These are phyloP conservation scores for Mortierella alpina DNA, from an alignment of 192 early-diverging fungal genomes.

Conservation along the genomic window DNA sequence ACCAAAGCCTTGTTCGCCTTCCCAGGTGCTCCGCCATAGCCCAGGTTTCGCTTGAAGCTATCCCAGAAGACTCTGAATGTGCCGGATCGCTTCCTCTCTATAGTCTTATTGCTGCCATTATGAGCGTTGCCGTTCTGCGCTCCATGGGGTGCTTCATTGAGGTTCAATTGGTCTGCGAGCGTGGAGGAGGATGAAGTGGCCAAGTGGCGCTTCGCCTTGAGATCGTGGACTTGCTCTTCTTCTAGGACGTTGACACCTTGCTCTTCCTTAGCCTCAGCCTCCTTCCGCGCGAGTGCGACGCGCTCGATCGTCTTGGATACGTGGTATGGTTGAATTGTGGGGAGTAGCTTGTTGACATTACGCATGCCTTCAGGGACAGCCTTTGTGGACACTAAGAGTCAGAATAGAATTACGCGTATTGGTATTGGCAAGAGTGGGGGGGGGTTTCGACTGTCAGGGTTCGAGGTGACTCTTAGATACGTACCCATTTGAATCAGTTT, in stretches of 20 bases:
- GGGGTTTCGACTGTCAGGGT: background rate
- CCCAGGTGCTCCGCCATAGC: conserved; percentile 9
- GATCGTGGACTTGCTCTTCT: conserved; percentile 8
- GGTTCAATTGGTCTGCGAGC: background rate
- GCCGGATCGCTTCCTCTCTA: conserved; percentile 14
- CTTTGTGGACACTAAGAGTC: conserved; percentile 42
- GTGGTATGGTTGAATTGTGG: conserved; percentile 1
- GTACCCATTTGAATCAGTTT: conserved; percentile 49
- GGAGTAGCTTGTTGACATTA: conserved; percentile 42
- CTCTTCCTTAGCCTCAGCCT: background rate
- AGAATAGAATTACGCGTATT: background rate
- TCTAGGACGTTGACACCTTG: conserved; percentile 5
- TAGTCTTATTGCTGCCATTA: background rate
- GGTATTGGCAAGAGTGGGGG: background rate
- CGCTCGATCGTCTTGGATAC: conserved; percentile 18
- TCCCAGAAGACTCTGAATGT: conserved; percentile 39
- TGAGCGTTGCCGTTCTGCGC: too few species aligned
- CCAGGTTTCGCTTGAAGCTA: conserved; percentile 24
- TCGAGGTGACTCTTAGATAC: background rate
- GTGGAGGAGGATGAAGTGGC: background rate
- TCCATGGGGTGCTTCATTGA: too few species aligned
- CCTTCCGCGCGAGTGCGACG: background rate
- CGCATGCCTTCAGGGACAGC: conserved; percentile 44
- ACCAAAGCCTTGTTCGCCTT: conserved; percentile 29
- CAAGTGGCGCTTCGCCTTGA: background rate